Conservation (phyloP, 2,329 filamentous ascomycete species). For the Onygenales sp. region DNA sequence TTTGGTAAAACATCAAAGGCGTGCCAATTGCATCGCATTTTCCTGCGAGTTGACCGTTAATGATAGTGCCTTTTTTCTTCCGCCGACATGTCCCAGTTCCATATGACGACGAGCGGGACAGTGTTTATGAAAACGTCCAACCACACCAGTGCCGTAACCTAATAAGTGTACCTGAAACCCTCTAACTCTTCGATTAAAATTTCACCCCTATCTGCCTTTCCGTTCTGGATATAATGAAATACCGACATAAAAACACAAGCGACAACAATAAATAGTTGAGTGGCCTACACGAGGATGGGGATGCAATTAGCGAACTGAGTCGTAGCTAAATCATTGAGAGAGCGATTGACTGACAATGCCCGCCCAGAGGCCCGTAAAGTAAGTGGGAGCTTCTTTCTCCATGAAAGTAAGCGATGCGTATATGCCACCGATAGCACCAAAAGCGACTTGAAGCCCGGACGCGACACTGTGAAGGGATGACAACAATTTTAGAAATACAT, state of each 20-base stretch:
- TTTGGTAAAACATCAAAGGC: too few relatives aligned
- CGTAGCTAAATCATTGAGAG: background rate
- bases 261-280: conserved; percentile 15
- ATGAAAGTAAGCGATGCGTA: conserved; percentile 14
- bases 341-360: conserved; percentile 6
- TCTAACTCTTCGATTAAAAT: conserved; percentile 24
- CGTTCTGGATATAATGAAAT: conserved; percentile 23
- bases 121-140: too few relatives aligned
- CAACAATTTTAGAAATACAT: conserved; percentile 10
- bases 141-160: background rate
- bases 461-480: conserved; percentile 6
- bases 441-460: conserved; percentile 12
- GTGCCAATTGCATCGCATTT: too few relatives aligned
- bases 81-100: too few relatives aligned
- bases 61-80: too few relatives aligned
- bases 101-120: too few relatives aligned
- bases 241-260: conserved; percentile 17
- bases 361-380: conserved; percentile 14
- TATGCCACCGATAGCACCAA: conserved; percentile 15
- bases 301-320: background rate
- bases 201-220: conserved; percentile 22
- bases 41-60: too few relatives aligned
- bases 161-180: conserved; percentile 23
- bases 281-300: conserved; percentile 5
- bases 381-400: conserved; percentile 15